Evolutionary conservation across 768 basidiomycete genomes (phyloP).

Genomic region (Dendrothele bispora): DNA sequence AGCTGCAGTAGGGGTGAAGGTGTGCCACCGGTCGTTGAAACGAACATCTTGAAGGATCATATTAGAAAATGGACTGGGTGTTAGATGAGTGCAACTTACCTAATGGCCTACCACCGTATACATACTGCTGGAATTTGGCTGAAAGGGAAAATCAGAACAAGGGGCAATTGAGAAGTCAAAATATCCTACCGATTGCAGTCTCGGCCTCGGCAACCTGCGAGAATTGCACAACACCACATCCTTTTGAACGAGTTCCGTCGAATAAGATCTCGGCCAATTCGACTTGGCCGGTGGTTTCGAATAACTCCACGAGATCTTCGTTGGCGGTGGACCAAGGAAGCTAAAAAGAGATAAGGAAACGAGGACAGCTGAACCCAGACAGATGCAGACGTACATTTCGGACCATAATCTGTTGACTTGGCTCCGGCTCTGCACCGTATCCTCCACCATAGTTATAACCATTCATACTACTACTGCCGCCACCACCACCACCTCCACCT

Average conservation of each 20-base stretch:
- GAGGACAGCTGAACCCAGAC: conserved; percentile 3
- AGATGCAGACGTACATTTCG: conserved; percentile 78
- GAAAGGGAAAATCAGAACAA: conserved; percentile 5
- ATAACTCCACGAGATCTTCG: conserved; percentile 96
- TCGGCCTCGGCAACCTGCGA: conserved; percentile 85
- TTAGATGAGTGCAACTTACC: conserved; percentile 45
- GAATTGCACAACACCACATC: conserved; percentile 96
- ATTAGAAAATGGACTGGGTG: conserved; percentile 5
- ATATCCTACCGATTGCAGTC: conserved; percentile 78
- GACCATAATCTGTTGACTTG: conserved; percentile 97
- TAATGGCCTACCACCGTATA: conserved; percentile 90
- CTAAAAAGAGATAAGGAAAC: conserved; percentile 38
- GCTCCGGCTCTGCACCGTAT: conserved; percentile 62
- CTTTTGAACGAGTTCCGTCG: conserved; percentile 90
- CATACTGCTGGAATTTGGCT: conserved; percentile 95
- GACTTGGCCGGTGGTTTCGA: conserved; percentile 96
- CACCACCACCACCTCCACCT: conserved; percentile 27
- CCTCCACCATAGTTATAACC: conserved; percentile 23
- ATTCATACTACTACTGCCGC: conserved; percentile 26
- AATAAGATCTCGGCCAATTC: conserved; percentile 93
- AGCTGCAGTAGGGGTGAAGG: conserved; percentile 84
- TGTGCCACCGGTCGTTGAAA: conserved; percentile 96
- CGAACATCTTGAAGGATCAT: conserved; percentile 65
- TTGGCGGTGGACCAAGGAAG: conserved; percentile 99
- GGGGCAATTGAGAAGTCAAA: background rate